Evolutionary conservation across 495 filamentous ascomycete species (phyloP), one percentile per base, ranked within the genome.

Genomic region (Parathielavia hyrcaniae): DNA sequence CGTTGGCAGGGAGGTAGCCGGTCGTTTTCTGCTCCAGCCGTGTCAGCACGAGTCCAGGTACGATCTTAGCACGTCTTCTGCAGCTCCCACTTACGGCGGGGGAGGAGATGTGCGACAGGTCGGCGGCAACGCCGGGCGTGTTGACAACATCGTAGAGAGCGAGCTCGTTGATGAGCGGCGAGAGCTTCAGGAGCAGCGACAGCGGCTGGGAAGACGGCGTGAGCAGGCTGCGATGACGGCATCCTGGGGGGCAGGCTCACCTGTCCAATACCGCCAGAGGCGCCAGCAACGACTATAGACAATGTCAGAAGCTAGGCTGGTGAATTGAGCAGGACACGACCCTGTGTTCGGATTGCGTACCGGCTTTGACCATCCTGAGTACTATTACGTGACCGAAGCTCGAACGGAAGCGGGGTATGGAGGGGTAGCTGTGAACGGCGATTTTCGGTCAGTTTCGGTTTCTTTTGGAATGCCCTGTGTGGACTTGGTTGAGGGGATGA

Each of bases 141-240:
- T 97, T 96, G 72, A 97, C 93, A 59, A 97, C 90, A 92, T 97
- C 93, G 81, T 96, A 98, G 62, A 98, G 86, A 52, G 91, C 79
- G 68, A 98, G 87, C 78, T 97, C 88, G 66, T 91, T 84, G 61
- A 97, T 75, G 61, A 92, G 83, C 38, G 90, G 89, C 54, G 78
- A 87, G 57, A 84, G 80, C 82, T 97, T 98, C 64, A 96, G 77
- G 66, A 98, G 84, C 63, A 98, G 91, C 59, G 95, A 97, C 66
- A 98, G 79, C 45, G 93, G 93, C 95, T 98, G 67, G 58, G 53
- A n/a, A 38, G 32, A 44, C 7, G 5, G 45, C 39, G 44, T 60
- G 54, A 61, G 55, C 46, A 57, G 20, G 13, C 17, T 17, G 26
- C 17, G 34, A 3, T 43, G 36, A 10, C 7, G 16, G 10, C 1